phyloP scores from a whole-genome alignment of 1,284 basidiomycete species.

The Ceratorhiza oryzae-sativae region DNA sequence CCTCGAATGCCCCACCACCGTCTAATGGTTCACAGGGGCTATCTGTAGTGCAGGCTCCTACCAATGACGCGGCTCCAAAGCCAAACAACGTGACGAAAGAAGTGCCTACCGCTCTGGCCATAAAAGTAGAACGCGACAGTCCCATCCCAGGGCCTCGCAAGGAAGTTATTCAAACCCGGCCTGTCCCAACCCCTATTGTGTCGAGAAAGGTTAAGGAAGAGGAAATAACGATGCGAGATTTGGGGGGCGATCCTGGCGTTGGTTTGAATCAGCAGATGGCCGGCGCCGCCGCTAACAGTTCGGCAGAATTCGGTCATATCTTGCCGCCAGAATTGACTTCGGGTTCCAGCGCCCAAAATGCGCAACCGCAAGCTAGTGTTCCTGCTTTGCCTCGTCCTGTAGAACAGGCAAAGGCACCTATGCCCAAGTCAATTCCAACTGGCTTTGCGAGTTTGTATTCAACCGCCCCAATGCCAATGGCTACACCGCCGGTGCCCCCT shows the following conservation, averaged over 20 bases:
- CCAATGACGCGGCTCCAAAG: neutral
- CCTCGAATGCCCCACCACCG: neutral
- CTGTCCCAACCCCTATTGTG: neutral
- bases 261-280: neutral
- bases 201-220: constrained; percentile 21
- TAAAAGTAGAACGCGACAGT: neutral
- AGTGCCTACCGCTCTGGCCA: neutral
- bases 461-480: neutral
- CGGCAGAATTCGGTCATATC: neutral
- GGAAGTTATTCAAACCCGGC: neutral
- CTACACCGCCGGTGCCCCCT: neutral
- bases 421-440: neutral
- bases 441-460: neutral
- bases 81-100: neutral
- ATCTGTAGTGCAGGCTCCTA: neutral
- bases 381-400: neutral
- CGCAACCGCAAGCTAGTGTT: neutral
- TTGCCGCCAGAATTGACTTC: neutral
- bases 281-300: neutral
- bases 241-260: neutral
- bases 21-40: neutral
- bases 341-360: neutral
- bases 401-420: neutral
- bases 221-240: constrained; percentile 13
- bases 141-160: neutral